A percentile compares a stretch with the other conserved stretches of the same genome.
These are phyloP conservation scores for Ormosia emarginata DNA, from an alignment of 306 rosid genomes.

Conservation along the genomic window DNA sequence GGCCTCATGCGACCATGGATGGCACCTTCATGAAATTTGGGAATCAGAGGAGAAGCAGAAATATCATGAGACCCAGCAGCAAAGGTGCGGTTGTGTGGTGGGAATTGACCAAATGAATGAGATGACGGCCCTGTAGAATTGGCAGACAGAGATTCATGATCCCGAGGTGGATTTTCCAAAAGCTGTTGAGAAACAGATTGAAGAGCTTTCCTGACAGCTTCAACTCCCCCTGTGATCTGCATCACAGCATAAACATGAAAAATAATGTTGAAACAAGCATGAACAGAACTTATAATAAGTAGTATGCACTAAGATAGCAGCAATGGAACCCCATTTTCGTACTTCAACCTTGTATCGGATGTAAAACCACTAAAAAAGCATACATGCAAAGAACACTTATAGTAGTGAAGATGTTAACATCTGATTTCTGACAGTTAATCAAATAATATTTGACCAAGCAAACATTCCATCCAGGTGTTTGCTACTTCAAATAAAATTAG, in stretches of 20 bases:
- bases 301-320: conserved; percentile 9
- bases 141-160: conserved; percentile 40
- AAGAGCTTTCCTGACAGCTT: conserved; percentile 81
- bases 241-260: conserved; percentile 21
- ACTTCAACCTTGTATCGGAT: neutral
- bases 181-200: conserved; percentile 68
- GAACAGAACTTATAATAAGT: neutral
- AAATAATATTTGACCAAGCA: neutral
- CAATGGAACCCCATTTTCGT: neutral
- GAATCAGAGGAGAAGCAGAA: conserved; percentile 44
- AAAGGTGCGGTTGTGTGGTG: conserved; percentile 42
- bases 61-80: conserved; percentile 50
- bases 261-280: neutral
- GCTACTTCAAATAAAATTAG: neutral
- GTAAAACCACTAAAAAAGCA: conserved; percentile 11
- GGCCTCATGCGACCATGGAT: conserved; percentile 56
- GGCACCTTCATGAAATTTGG: conserved; percentile 66
- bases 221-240: conserved; percentile 80
- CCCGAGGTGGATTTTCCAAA: conserved; percentile 63
- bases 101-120: conserved; percentile 49
- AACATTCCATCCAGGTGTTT: neutral
- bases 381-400: neutral
- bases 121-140: conserved; percentile 48
- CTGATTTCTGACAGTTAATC: neutral
- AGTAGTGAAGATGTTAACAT: neutral